phyloP scores from a whole-genome alignment of 805 yeast genomes.

The Tetrapisispora phaffii region DNA sequence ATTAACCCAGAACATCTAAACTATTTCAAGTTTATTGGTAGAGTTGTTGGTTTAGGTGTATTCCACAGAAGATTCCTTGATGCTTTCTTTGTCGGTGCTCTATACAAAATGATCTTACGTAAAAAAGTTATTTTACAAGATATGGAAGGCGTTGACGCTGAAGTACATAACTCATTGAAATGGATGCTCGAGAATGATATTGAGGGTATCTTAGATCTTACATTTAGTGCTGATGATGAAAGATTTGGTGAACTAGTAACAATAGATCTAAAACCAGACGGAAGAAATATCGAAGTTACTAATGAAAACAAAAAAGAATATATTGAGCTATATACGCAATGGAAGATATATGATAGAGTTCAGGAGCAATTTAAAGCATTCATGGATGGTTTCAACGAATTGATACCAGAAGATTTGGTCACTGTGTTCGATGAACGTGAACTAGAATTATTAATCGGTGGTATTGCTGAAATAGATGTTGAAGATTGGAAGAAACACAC shows the following conservation, averaged over 20 bases:
- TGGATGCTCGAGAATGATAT: slow-evolving; percentile 96
- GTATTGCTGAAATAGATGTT: slow-evolving; percentile 93
- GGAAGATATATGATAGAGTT: slow-evolving; percentile 89
- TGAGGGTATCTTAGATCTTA: slow-evolving; percentile 73
- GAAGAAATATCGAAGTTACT: slow-evolving; percentile 81
- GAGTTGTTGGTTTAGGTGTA: slow-evolving; percentile 96
- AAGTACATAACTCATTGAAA: slow-evolving; percentile 84
- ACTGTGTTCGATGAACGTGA: slow-evolving; percentile 97
- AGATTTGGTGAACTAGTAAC: slow-evolving; percentile 88
- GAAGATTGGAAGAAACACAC: slow-evolving; percentile 99
- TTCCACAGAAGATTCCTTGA: slow-evolving; percentile 97
- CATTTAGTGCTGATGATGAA: slow-evolving; percentile 86
- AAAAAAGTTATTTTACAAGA: slow-evolving; percentile 92
- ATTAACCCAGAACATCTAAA: slow-evolving; percentile 96
- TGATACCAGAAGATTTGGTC: slow-evolving; percentile 92
- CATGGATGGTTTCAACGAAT: slow-evolving; percentile 93
- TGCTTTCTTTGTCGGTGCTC: slow-evolving; percentile 96
- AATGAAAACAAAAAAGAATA: slow-evolving; percentile 93
- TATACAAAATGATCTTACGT: slow-evolving; percentile 93
- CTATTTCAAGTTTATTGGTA: slow-evolving; percentile 95
- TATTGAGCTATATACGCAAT: slow-evolving; percentile 88
- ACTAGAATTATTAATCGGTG: slow-evolving; percentile 91
- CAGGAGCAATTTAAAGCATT: slow-evolving; percentile 95
- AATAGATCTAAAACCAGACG: slow-evolving; percentile 83
- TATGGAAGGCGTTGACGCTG: slow-evolving; percentile 98